Evolutionary conservation across 768 basidiomycete species (phyloP).

Genomic region (Boletus sensibilis): DNA sequence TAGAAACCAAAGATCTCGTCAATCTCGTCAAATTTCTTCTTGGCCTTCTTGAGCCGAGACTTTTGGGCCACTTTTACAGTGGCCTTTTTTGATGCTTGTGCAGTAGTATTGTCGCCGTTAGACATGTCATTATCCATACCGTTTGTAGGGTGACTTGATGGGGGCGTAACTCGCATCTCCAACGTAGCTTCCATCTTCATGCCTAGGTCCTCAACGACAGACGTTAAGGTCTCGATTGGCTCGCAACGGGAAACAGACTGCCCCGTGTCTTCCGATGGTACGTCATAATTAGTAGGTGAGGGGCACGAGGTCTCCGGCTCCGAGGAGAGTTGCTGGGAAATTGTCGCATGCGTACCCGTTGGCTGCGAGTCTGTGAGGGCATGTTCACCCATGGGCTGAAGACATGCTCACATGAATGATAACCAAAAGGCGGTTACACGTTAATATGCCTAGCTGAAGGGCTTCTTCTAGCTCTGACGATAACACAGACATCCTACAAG

Average conservation of each 20-base stretch:
- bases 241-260: constrained; percentile 8
- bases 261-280: constrained; percentile 17
- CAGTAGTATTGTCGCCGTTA: neutral
- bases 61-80: constrained; percentile 5
- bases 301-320: neutral
- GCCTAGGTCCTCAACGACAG: neutral
- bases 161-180: neutral
- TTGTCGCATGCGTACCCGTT: neutral
- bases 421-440: constrained; percentile 29
- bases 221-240: neutral
- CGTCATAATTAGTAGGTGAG: neutral
- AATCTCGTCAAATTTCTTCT: constrained; percentile 26
- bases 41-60: constrained; percentile 14
- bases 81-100: neutral
- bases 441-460: constrained; percentile 30
- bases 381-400: neutral
- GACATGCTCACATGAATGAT: constrained; percentile 34
- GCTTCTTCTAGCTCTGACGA: constrained; percentile 43
- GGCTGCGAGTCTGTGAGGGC: constrained; percentile 19
- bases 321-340: neutral
- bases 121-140: neutral
- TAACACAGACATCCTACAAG: constrained; percentile 54
- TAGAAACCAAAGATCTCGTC: constrained; percentile 30
- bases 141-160: neutral
- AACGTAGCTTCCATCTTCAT: neutral